A percentile compares a stretch with the other conserved stretches of the same genome.
These are phyloP conservation scores for Blastobotrys apis DNA, from an alignment of 1,139 yeast species.

Conservation along the genomic window DNA sequence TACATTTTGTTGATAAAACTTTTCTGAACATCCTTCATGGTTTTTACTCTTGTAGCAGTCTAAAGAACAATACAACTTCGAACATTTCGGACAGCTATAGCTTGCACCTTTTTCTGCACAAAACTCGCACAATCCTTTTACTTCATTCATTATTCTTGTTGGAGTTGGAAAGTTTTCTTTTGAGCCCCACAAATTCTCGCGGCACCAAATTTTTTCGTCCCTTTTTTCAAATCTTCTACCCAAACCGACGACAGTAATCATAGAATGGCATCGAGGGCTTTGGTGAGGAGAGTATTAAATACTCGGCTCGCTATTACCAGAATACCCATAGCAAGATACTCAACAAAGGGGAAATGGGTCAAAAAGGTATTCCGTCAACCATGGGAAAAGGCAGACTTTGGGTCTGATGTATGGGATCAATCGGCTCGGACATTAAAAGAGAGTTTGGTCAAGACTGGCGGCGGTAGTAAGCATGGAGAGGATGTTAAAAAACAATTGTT, in stretches of 20 bases:
- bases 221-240: neutral
- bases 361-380: too few species aligned
- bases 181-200: too few species aligned
- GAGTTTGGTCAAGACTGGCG: conserved; percentile 9
- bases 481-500: neutral
- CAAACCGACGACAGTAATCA: neutral
- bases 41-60: conserved; percentile 23
- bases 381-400: neutral
- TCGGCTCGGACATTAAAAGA: conserved; percentile 14
- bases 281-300: neutral
- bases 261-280: neutral
- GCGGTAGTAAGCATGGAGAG: conserved; percentile 1
- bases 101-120: conserved; percentile 17
- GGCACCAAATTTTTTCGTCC: too few species aligned
- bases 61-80: conserved; percentile 23
- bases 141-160: neutral
- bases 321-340: neutral
- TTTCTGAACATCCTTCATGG: conserved; percentile 23
- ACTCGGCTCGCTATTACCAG: neutral
- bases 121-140: conserved; percentile 14
- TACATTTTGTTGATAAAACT: conserved; percentile 20
- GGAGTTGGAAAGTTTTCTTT: neutral
- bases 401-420: conserved; percentile 1
- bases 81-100: conserved; percentile 27
- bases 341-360: neutral